Evolutionary conservation across 1,284 basidiomycete genomes (phyloP).

Genomic region (Farysia itapuensis): DNA sequence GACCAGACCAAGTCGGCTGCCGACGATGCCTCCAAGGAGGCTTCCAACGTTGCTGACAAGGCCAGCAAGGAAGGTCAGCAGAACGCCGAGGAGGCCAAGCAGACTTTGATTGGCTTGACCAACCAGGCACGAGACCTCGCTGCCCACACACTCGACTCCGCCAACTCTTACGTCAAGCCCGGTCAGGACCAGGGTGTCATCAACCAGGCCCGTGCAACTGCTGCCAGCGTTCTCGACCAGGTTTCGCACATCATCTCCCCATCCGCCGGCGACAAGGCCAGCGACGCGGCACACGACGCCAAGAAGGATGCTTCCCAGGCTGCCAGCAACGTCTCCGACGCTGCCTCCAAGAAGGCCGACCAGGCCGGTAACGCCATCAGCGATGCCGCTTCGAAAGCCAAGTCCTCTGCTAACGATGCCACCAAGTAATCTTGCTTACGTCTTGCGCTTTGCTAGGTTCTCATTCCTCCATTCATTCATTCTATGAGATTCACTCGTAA

Average conservation of each 20-base stretch:
- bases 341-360: slow-evolving; percentile 22
- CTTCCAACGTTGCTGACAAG: slow-evolving; percentile 19
- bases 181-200: slow-evolving; percentile 25
- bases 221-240: slow-evolving; percentile 28
- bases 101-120: slow-evolving; percentile 31
- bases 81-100: slow-evolving; percentile 37
- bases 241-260: slow-evolving; percentile 25
- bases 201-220: slow-evolving; percentile 33
- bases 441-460: slow-evolving; percentile 2
- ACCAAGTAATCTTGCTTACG: slow-evolving; percentile 16
- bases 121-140: slow-evolving; percentile 44
- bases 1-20: slow-evolving; percentile 36
- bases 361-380: slow-evolving; percentile 29
- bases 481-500: not conserved
- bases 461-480: not conserved
- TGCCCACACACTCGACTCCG: slow-evolving; percentile 37
- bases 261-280: slow-evolving; percentile 27
- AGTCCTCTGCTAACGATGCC: slow-evolving; percentile 23
- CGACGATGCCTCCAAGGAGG: slow-evolving; percentile 33
- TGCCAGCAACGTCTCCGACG: slow-evolving; percentile 10
- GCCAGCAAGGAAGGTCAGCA: slow-evolving; percentile 38
- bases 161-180: slow-evolving; percentile 49
- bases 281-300: slow-evolving; percentile 21
- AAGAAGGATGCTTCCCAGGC: slow-evolving; percentile 5
- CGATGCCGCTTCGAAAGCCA: slow-evolving; percentile 35